Conservation (phyloP, 192 early-diverging fungal species). For the Rhizophagus prolifer region DNA sequence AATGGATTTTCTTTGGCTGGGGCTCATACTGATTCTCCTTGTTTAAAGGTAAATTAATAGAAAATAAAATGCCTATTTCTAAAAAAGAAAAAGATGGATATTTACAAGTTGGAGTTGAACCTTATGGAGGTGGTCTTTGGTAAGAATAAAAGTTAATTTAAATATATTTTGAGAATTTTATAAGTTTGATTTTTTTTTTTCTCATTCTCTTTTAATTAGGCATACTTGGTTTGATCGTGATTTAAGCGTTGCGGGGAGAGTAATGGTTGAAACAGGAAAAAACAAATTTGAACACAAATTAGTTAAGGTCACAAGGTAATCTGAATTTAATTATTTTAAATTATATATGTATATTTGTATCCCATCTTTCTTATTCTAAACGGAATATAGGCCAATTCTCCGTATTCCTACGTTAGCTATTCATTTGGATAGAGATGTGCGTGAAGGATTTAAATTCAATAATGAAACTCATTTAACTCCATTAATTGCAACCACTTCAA, state of each 20-base stretch:
- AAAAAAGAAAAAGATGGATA: slow-evolving; percentile 87
- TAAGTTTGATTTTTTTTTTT: neutral
- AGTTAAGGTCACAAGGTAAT: slow-evolving; percentile 66
- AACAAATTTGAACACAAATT: slow-evolving; percentile 68
- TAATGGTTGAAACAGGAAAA: slow-evolving; percentile 70
- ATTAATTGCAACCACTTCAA: slow-evolving; percentile 73
- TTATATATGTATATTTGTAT: neutral
- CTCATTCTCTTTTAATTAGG: neutral
- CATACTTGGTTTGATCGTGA: slow-evolving; percentile 99
- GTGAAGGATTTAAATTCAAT: slow-evolving; percentile 88
- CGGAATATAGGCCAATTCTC: slow-evolving; percentile 69
- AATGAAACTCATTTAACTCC: slow-evolving; percentile 92
- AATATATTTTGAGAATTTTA: neutral
- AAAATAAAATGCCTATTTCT: slow-evolving; percentile 64
- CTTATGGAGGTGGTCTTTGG: slow-evolving; percentile 98
- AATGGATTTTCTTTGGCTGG: slow-evolving; percentile 90
- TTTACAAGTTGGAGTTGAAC: slow-evolving; percentile 86
- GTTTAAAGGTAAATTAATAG: slow-evolving; percentile 78
- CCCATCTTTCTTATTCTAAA: neutral
- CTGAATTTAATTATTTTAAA: neutral
- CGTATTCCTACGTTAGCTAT: slow-evolving; percentile 97
- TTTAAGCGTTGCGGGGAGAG: slow-evolving; percentile 90
- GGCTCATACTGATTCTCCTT: slow-evolving; percentile 97
- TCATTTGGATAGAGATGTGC: slow-evolving; percentile 84
- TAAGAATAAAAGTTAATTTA: neutral